These are phyloP conservation scores for Lolium multiflorum DNA, from an alignment of 176 grass and related monocot species.

Conservation along the genomic window DNA sequence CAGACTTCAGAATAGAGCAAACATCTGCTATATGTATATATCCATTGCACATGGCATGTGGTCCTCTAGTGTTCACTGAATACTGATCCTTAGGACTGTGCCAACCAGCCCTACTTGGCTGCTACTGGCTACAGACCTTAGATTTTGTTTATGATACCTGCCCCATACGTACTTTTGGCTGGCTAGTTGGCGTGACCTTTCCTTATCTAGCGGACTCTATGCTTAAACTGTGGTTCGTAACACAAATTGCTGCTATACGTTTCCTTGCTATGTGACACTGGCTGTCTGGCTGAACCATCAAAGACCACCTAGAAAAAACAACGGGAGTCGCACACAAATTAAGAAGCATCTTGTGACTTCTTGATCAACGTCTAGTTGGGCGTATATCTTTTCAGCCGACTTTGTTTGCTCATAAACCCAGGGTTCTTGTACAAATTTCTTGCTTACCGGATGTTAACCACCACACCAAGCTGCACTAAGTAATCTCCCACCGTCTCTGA, in stretches of 20 bases:
- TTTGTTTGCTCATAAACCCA: too few species aligned
- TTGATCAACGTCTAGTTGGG: background rate
- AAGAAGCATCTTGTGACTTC: background rate
- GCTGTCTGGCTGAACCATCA: slow-evolving; percentile 6
- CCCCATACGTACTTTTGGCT: background rate
- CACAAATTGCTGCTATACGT: background rate
- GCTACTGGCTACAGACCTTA: background rate
- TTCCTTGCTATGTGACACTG: background rate
- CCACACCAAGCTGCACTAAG: background rate
- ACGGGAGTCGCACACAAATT: background rate
- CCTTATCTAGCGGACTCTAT: background rate
- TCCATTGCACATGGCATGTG: slow-evolving; percentile 32
- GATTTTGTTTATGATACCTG: background rate
- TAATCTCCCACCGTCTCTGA: background rate
- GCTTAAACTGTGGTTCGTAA: background rate
- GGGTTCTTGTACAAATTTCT: background rate
- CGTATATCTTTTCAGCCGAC: background rate
- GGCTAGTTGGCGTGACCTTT: background rate
- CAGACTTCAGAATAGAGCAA: background rate
- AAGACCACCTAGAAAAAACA: background rate
- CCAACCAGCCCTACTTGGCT: background rate
- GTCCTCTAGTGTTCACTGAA: slow-evolving; percentile 11
- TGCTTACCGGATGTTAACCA: background rate
- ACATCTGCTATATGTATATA: background rate
- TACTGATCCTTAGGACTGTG: background rate